Evolutionary conservation across 1,284 basidiomycete genomes (phyloP).

Genomic region (Flammula alnicola): DNA sequence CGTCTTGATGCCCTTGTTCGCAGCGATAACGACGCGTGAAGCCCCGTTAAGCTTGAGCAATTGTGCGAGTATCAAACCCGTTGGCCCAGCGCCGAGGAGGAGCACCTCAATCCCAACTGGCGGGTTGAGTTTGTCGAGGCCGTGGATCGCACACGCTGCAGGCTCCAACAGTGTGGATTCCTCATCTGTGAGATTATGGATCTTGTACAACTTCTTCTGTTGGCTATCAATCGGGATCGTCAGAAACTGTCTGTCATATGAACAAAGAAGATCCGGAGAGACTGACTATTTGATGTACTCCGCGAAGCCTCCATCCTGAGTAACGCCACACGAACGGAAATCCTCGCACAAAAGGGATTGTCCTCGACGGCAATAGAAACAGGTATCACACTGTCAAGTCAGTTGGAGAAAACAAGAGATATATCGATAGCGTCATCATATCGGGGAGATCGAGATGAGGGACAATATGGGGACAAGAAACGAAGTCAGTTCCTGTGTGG

Average conservation of each 20-base stretch:
- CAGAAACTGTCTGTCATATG: not conserved
- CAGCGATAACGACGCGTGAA: slow-evolving; percentile 76
- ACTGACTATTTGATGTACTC: slow-evolving; percentile 83
- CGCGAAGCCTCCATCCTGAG: slow-evolving; percentile 81
- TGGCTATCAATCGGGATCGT: slow-evolving; percentile 40
- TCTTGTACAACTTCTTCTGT: slow-evolving; percentile 81
- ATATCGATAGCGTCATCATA: slow-evolving; percentile 11
- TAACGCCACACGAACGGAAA: slow-evolving; percentile 79
- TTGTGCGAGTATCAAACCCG: slow-evolving; percentile 81
- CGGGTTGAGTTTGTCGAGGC: slow-evolving; percentile 82
- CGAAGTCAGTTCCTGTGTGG: slow-evolving; percentile 14
- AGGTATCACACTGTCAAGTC: slow-evolving; percentile 70
- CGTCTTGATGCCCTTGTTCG: slow-evolving; percentile 89
- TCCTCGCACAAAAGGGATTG: slow-evolving; percentile 78
- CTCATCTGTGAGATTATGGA: slow-evolving; percentile 83
- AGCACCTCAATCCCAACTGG: slow-evolving; percentile 82
- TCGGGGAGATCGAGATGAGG: slow-evolving; percentile 1
- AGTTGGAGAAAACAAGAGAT: no score
- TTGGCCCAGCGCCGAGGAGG: slow-evolving; percentile 81
- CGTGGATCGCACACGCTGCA: slow-evolving; percentile 88
- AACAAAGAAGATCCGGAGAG: slow-evolving; percentile 1
- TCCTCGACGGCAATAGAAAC: slow-evolving; percentile 86
- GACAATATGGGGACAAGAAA: slow-evolving; percentile 2
- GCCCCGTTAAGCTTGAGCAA: slow-evolving; percentile 87
- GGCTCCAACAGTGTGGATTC: slow-evolving; percentile 89